Evolutionary conservation across 495 filamentous ascomycete species (phyloP), one percentile per base, ranked within the genome.

Genomic region (Astrocystis sublimbata): DNA sequence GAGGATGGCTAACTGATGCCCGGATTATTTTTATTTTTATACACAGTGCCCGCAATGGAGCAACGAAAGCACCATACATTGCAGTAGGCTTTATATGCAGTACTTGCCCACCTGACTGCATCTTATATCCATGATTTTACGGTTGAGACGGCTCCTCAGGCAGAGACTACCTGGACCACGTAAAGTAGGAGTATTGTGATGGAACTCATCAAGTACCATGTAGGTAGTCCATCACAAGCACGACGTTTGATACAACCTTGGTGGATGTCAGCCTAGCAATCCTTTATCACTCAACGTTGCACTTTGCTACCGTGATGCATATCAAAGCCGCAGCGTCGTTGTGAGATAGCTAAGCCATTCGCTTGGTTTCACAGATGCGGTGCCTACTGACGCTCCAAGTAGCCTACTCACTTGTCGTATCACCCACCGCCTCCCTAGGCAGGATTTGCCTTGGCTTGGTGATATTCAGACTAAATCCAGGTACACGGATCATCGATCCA

Each of bases 281-380:
- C 26, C 24, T 28, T 12, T 42, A 21, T 55, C 36, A 13, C 1
- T 42, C 8, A n/a, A 41, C 38, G 54, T 57, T 57, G 54, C 17
- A 43, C 26, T 57, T 45, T 57, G 54, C 54, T 57, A 57, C 45
- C 45, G 28, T 28, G 7, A 6, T 57, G 54, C 40, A 57, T 23
- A 40, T 57, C 54, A 57, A 40, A 57, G 28, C 19, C 54, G 54
- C 54, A 40, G 54, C 45, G 54, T 42, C 21, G 15, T 56, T 23
- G 3, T 52, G 30, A 52, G 30, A 52, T 52, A 52, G 30, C n/a
- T n/a, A n/a, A n/a, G 24, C 28, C 21, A 38, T 56, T 41, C 38
- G 52, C 36, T 28, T 42, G 19, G 8, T 17, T 54, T 40, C 50
- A 38, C 50, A 31, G 31, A 38, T 19, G 17, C 21, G n/a, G 33